phyloP scores from a whole-genome alignment of 2,329 filamentous ascomycete genomes.

The Epichloe hybrida region DNA sequence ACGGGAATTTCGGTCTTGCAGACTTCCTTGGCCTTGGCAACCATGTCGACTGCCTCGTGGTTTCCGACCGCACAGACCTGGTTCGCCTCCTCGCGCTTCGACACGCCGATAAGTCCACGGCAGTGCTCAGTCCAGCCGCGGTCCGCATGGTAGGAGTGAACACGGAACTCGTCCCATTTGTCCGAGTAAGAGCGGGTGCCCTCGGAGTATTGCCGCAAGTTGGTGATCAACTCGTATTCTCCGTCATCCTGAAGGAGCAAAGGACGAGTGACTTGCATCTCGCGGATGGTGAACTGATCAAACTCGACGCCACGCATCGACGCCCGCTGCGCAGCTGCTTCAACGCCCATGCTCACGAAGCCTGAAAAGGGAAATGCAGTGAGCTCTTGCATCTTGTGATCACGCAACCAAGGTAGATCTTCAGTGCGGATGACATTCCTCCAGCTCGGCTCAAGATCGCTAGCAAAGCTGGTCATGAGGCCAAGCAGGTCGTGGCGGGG shows the following conservation, averaged over 20 bases:
- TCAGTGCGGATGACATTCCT: conserved; percentile 32
- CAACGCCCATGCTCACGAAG: conserved; percentile 36
- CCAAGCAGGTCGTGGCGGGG: conserved; percentile 33
- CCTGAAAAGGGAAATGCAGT: conserved; percentile 42
- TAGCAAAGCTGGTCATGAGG: conserved; percentile 29
- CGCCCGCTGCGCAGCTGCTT: conserved; percentile 28
- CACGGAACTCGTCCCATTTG: conserved; percentile 41
- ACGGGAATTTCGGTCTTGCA: conserved; percentile 3
- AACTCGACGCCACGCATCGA: conserved; percentile 9
- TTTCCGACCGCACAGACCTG: not conserved
- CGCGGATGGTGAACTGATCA: conserved; percentile 2
- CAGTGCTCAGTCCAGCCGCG: conserved; percentile 47
- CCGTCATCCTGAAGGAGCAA: conserved; percentile 1
- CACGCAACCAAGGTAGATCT: conserved; percentile 42
- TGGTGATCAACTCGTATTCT: conserved; percentile 16
- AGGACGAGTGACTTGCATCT: conserved; percentile 4
- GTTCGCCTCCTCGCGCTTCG: not conserved
- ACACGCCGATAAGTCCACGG: conserved; percentile 34
- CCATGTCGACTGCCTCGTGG: not conserved
- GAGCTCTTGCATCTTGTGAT: conserved; percentile 44
- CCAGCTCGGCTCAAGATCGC: conserved; percentile 33
- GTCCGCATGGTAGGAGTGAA: conserved; percentile 37
- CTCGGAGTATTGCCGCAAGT: conserved; percentile 14
- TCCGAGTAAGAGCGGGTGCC: conserved; percentile 22
- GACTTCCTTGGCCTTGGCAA: conserved; percentile 12